Conservation (phyloP, 1,139 yeast species). For the Geotrichum restrictum region DNA sequence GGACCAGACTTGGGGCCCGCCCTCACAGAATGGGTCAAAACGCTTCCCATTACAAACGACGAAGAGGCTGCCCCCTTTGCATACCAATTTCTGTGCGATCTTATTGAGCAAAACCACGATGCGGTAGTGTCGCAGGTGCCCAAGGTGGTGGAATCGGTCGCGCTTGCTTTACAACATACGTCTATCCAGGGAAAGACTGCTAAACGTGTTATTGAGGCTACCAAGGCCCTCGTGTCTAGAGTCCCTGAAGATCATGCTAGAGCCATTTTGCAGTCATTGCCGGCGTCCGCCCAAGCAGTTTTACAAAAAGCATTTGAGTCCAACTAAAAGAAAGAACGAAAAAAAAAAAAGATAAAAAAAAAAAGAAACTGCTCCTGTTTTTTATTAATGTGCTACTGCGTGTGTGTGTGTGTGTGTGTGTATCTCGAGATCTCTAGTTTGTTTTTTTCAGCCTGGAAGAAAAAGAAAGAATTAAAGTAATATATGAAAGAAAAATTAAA, state of each 20-base stretch:
- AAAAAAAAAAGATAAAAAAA: slow-evolving; percentile 40
- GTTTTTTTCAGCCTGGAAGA: neutral
- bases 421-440: no score
- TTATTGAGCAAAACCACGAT: slow-evolving; percentile 68
- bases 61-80: slow-evolving; percentile 88
- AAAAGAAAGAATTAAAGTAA: neutral
- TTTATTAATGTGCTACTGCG: no score
- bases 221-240: slow-evolving; percentile 43
- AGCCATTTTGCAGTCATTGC: slow-evolving; percentile 58
- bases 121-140: slow-evolving; percentile 55
- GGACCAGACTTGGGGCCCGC: slow-evolving; percentile 53
- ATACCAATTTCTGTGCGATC: slow-evolving; percentile 68
- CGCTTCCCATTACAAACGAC: slow-evolving; percentile 79
- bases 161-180: slow-evolving; percentile 70
- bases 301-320: slow-evolving; percentile 59
- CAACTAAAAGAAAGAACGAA: slow-evolving; percentile 5
- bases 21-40: slow-evolving; percentile 70
- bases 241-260: slow-evolving; percentile 62
- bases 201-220: slow-evolving; percentile 56
- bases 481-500: no score
- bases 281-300: slow-evolving; percentile 58
- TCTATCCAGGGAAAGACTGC: slow-evolving; percentile 70
- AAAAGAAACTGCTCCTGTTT: slow-evolving; percentile 38
- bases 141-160: slow-evolving; percentile 66
- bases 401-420: no score